A percentile compares a stretch with the other conserved stretches of the same genome.
Conservation (phyloP, 1,284 basidiomycete species). For the Melampsora americana region DNA sequence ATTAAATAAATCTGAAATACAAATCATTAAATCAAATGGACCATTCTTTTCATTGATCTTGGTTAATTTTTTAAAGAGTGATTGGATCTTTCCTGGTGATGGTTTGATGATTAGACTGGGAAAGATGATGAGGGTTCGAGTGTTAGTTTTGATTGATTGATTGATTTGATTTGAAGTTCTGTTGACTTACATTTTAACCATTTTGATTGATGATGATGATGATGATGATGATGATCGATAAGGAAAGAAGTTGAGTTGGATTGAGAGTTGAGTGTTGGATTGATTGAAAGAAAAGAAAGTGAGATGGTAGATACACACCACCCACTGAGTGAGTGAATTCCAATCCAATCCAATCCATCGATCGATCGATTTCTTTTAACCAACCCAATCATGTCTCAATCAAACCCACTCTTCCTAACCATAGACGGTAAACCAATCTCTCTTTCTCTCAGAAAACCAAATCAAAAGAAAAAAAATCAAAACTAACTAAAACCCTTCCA, state of each 20-base stretch:
- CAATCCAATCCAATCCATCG: no score
- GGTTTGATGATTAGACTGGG: constrained; percentile 79
- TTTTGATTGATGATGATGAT: neutral
- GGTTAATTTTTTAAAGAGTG: constrained; percentile 75
- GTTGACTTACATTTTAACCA: constrained; percentile 20
- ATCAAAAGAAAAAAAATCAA: no score
- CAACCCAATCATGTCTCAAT: neutral
- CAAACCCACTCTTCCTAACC: neutral
- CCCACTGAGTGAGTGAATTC: no score
- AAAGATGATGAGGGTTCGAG: constrained; percentile 41
- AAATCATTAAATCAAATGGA: constrained; percentile 82
- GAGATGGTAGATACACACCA: no score
- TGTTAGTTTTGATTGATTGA: constrained; percentile 27
- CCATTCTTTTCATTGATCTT: constrained; percentile 89
- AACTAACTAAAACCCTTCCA: neutral
- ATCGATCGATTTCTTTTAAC: no score
- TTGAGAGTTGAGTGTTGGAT: no score
- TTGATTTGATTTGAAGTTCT: neutral
- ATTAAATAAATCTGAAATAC: constrained; percentile 87
- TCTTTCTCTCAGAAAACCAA: no score
- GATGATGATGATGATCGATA: no score
- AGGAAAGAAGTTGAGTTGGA: no score
- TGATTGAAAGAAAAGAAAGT: no score
- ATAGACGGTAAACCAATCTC: neutral
- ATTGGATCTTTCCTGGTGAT: constrained; percentile 69